Conservation (phyloP, 1,284 basidiomycete species). For the Leccinum holopus region DNA sequence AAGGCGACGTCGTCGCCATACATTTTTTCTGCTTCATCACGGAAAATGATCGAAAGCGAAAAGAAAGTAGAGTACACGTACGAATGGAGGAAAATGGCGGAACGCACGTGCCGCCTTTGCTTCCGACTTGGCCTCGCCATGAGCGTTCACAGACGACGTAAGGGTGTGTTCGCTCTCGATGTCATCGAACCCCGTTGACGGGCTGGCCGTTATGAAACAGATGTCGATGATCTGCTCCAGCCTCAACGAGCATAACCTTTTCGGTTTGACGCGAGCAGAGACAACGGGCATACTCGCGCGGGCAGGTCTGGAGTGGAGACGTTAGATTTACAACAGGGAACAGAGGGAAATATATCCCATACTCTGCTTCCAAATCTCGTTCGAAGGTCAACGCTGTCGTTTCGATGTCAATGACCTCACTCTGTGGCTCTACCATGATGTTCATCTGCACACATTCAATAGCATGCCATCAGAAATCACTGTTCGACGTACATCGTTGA, state of each 20-base stretch:
- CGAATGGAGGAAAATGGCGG: slow-evolving; percentile 84
- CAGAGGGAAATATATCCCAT: neutral
- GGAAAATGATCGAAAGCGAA: neutral
- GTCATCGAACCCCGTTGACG: slow-evolving; percentile 37
- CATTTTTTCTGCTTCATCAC: neutral
- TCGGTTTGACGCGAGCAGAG: neutral
- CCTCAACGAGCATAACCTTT: slow-evolving; percentile 60
- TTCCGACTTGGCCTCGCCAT: slow-evolving; percentile 22
- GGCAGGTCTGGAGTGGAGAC: slow-evolving; percentile 49
- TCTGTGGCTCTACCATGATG: slow-evolving; percentile 29
- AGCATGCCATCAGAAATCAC: neutral
- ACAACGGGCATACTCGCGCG: slow-evolving; percentile 43
- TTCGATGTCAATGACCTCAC: slow-evolving; percentile 86
- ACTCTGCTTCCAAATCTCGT: slow-evolving; percentile 84
- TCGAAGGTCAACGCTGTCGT: slow-evolving; percentile 73
- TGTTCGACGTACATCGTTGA: slow-evolving; percentile 74
- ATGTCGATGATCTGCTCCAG: slow-evolving; percentile 85
- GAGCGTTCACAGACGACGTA: slow-evolving; percentile 29
- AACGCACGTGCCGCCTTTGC: slow-evolving; percentile 59
- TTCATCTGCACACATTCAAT: slow-evolving; percentile 61
- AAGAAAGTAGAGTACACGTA: slow-evolving; percentile 42
- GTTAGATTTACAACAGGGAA: slow-evolving; percentile 14
- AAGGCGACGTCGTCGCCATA: slow-evolving; percentile 1
- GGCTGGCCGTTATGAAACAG: slow-evolving; percentile 64
- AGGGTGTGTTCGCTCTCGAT: slow-evolving; percentile 65